Conservation (phyloP, 192 early-diverging fungal species). For the Gaertneriomyces sp. region DNA sequence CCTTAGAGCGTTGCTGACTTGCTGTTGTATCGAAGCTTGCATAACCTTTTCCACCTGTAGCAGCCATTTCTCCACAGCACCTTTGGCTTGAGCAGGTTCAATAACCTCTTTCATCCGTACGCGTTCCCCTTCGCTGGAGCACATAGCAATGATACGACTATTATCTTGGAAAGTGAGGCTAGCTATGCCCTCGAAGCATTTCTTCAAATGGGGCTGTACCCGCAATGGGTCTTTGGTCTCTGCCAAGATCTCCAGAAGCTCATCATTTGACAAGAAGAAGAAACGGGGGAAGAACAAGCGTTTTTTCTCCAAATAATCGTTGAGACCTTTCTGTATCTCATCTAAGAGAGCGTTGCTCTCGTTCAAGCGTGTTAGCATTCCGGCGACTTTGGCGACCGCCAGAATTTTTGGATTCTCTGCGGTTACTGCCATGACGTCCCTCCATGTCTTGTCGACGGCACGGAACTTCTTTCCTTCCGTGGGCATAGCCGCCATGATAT, state of each 20-base stretch:
- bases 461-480: conserved; percentile 58
- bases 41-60: conserved; percentile 61
- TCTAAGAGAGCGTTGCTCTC: conserved; percentile 56
- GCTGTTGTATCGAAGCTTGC: conserved; percentile 56
- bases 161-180: conserved; percentile 56
- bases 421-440: conserved; percentile 51
- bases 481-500: conserved; percentile 61
- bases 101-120: conserved; percentile 61
- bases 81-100: conserved; percentile 56
- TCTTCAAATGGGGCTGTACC: conserved; percentile 60
- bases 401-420: conserved; percentile 55
- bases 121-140: conserved; percentile 56
- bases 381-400: conserved; percentile 37
- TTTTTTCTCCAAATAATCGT: conserved; percentile 64
- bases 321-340: conserved; percentile 60
- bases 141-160: conserved; percentile 60
- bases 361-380: conserved; percentile 40
- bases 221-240: conserved; percentile 59
- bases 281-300: conserved; percentile 60
- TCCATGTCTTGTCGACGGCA: conserved; percentile 58
- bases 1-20: conserved; percentile 48
- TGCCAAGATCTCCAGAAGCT: conserved; percentile 57
- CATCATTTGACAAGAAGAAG: conserved; percentile 63
- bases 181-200: conserved; percentile 61
- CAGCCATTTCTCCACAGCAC: conserved; percentile 60